phyloP scores from a whole-genome alignment of 2,329 filamentous ascomycete species.

The Ophiostoma novo-ulmi region DNA sequence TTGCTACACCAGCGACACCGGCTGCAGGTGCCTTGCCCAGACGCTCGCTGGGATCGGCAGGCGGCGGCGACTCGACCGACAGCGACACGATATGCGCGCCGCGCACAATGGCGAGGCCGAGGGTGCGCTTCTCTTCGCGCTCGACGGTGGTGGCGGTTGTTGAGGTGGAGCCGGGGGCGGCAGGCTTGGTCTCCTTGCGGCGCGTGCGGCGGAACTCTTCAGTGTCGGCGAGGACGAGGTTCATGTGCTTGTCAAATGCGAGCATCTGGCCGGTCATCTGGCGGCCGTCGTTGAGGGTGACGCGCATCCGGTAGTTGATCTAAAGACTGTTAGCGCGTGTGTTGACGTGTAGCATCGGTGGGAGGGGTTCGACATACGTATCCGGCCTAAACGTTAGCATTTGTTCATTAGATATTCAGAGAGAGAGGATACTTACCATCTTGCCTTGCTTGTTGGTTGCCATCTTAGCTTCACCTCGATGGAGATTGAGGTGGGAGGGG shows the following conservation, averaged over 20 bases:
- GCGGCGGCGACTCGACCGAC: constrained; percentile 91
- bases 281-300: constrained; percentile 88
- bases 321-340: constrained; percentile 40
- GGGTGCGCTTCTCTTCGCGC: constrained; percentile 93
- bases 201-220: constrained; percentile 95
- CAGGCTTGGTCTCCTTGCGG: constrained; percentile 70
- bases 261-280: constrained; percentile 98
- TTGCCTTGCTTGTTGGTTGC: constrained; percentile 90
- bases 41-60: constrained; percentile 84
- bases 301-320: constrained; percentile 99
- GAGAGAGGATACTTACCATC: constrained; percentile 72
- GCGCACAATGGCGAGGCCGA: constrained; percentile 89
- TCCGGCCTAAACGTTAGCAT: constrained; percentile 49
- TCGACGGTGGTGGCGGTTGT: constrained; percentile 65
- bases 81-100: constrained; percentile 92
- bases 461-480: constrained; percentile 44
- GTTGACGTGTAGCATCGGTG: background rate
- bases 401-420: too few relatives aligned
- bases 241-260: constrained; percentile 99
- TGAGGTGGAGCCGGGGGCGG: constrained; percentile 46
- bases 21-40: constrained; percentile 67
- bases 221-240: constrained; percentile 95
- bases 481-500: constrained; percentile 12
- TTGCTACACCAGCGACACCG: constrained; percentile 53
- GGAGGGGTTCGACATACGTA: constrained; percentile 52